Base-by-base conservation (phyloP, 805 yeast species). In the Middelhovenomyces tepae region DNA sequence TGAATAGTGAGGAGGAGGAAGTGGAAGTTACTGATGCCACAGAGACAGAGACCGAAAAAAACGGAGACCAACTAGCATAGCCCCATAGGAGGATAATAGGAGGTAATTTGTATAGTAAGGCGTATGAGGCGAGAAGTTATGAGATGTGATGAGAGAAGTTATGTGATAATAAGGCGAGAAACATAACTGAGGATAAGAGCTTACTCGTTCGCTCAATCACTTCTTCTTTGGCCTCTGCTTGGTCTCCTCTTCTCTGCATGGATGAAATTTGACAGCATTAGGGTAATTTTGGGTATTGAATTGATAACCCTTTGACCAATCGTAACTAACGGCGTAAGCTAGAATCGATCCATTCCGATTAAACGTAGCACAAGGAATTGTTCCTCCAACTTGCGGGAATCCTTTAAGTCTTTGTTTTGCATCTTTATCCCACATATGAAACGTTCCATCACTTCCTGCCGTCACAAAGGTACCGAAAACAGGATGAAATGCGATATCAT, bases 381-480 rank as follows among this genome's bases (percentile, higher is more conserved):
- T 67, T 17, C 64, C 64, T 2, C 63, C 67, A 13, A 65, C 48
- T 10, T 78, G 64, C 7, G 72, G 59, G 4, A 94, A 85, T 21
- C 79, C 82, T 59, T 79, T 82, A 45, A 91, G 70, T 47, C 97
- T 71, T 53, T 82, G 93, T 53, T 79, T 75, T 34, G 91, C 80
- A 48, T 85, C 94, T 57, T 84, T 85, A 57, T 91, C 97, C 98
- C 98, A 91, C 63, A 84, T 80, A 48, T 86, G 78, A 63, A 87
- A 79, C 9, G 87, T 69, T 15, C 98, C 98, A 58, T 91, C 98
- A 16, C 91, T 71, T 8, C 98, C 97, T 1, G 94, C 91, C 4
- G 98, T 91, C 31, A 78, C 77, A 57, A 91, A 80, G 1, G 97
- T 86, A 27, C 95, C 95, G 57, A 78, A 77, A 9, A 72, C 63